Evolutionary conservation across 1,284 basidiomycete genomes (phyloP), one percentile per base, ranked within the genome.

Genomic region (Ustilago tritici): DNA sequence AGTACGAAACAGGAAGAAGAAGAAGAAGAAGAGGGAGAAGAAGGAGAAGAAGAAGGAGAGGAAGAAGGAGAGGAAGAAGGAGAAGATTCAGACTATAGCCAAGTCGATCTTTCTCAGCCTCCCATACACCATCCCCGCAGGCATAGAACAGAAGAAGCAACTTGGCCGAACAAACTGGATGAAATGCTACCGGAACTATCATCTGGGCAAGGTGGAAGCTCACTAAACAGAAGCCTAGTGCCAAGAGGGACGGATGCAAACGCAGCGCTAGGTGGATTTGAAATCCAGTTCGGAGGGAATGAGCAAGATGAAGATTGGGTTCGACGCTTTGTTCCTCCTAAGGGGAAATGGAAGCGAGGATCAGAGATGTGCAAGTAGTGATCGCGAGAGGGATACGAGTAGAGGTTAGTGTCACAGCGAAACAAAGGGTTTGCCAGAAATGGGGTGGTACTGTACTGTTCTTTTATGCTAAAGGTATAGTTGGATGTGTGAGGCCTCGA

Each of bases 261-360:
- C 23, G 65, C 71, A 0, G 76, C 67, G 1, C 54, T 78, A 2
- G 76, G 76, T 5, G 76, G 76, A 1, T 78, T 78, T 57, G 59
- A 70, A 14, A 70, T 78, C 56, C 61, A 66, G n/a, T 74, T 78
- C 40, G 74, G 74, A 2, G 74, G 74, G 1, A 69, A 57, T 28
- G 54, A 65, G 14, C 38, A 56, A 15, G 70, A 74, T 34, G 56
- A 60, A 19, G 61, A 78, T 52, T 73, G 74, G 74, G 69, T 76
- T 0, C 34, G 59, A 4, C 58, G 56, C 17, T 76, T 76, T 34
- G 43, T 61, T 19, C 59, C 59, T 11, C 71, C 71, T 3, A 28
- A 28, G 23, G 23, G 23, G 23, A 28, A 28, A 28, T 28, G 23
- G 23, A 28, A 3, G 23, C 23, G 2, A 3, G 23, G 23, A 28